Conservation (phyloP, 202 grass and related monocot species). For the Elaeis oleifera region DNA sequence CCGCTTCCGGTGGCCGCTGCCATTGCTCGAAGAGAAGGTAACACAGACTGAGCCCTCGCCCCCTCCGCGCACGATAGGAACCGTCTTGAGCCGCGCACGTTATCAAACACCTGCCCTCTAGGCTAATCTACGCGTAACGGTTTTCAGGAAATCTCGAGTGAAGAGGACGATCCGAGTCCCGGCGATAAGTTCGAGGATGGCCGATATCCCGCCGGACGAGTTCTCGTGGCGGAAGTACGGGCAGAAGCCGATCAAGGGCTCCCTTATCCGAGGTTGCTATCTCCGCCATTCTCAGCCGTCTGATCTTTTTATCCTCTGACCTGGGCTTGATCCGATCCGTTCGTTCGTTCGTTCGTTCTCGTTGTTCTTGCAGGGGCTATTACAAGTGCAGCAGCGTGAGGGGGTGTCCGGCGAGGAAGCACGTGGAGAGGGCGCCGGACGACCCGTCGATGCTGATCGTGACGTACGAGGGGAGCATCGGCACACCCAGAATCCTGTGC, state of each 20-base stretch:
- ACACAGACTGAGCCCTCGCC: not conserved
- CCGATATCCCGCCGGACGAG: conserved; percentile 87
- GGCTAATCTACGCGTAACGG: not conserved
- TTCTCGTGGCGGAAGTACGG: conserved; percentile 98
- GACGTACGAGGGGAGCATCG: conserved; percentile 86
- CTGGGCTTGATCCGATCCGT: conserved; percentile 6
- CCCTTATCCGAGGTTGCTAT: conserved; percentile 74
- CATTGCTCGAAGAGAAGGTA: conserved; percentile 95
- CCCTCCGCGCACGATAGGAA: not conserved
- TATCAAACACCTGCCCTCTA: not conserved
- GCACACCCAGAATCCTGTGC: conserved; percentile 29
- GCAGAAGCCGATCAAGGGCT: conserved; percentile 98
- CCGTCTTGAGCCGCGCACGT: not conserved
- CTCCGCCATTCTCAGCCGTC: not conserved
- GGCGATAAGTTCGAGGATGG: conserved; percentile 76
- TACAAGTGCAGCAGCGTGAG: conserved; percentile 92
- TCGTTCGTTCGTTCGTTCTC: not conserved
- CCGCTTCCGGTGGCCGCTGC: conserved; percentile 39
- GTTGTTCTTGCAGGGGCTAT: conserved; percentile 50
- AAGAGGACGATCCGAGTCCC: conserved; percentile 79
- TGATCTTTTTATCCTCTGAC: not conserved
- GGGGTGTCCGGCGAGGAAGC: conserved; percentile 83
- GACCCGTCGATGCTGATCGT: conserved; percentile 88
- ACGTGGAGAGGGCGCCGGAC: conserved; percentile 88
- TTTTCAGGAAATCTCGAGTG: conserved; percentile 51